Evolutionary conservation across 139 green algal species (phyloP).

Genomic region (Chlorella sp.): DNA sequence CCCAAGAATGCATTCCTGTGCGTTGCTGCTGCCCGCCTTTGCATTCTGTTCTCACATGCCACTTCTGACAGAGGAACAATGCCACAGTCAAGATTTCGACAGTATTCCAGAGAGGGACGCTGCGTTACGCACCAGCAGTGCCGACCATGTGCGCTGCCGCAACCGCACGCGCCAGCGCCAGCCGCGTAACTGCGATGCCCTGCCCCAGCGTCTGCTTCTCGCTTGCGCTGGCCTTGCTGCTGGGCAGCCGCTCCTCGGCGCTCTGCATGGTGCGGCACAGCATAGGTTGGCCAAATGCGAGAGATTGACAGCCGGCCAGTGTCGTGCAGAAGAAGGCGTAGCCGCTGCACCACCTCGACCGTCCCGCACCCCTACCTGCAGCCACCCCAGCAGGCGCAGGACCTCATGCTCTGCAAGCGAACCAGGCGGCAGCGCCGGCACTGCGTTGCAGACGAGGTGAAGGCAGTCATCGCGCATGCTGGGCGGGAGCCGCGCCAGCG

Average conservation of each 20-base stretch:
- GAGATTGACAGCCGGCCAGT: neutral
- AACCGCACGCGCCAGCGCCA: conserved; percentile 8
- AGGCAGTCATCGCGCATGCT: conserved; percentile 20
- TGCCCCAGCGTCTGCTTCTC: neutral
- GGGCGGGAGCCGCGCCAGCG: conserved; percentile 10
- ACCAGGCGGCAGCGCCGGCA: conserved; percentile 10
- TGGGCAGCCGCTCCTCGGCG: conserved; percentile 10
- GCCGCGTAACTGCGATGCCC: conserved; percentile 3
- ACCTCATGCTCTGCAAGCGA: conserved; percentile 15
- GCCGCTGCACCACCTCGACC: neutral
- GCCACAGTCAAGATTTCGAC: too few relatives aligned
- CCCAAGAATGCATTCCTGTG: too few relatives aligned
- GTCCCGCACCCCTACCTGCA: conserved; percentile 1
- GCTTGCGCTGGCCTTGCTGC: neutral
- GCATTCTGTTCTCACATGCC: too few relatives aligned
- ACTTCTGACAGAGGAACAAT: too few relatives aligned
- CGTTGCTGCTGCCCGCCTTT: too few relatives aligned
- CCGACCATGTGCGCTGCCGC: conserved; percentile 23
- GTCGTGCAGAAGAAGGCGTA: neutral
- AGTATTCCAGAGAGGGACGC: too few relatives aligned
- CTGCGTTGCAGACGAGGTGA: conserved; percentile 18
- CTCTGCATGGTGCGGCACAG: neutral
- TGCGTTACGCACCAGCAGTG: too few relatives aligned
- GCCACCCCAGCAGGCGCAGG: conserved; percentile 21
- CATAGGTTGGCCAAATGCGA: neutral